Percentiles rank a stretch among this genome's conserved stretches.
Evolutionary conservation across 1,284 basidiomycete species (phyloP).

Genomic region (Athelia psychrophila): DNA sequence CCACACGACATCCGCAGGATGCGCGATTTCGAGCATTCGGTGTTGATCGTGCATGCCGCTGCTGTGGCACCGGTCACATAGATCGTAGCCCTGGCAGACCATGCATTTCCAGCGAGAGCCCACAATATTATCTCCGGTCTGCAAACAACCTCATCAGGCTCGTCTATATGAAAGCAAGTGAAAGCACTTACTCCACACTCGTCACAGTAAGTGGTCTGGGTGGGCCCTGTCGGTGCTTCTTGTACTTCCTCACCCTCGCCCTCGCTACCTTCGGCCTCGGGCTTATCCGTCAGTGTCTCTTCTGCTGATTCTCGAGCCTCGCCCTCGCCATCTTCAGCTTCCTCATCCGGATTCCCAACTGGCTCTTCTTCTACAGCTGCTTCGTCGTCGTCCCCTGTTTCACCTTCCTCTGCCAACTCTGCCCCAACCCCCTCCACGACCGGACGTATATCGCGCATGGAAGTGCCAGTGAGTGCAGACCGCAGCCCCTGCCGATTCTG

Average conservation of each 20-base stretch:
- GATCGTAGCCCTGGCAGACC: background rate
- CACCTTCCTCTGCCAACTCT: conserved; percentile 3
- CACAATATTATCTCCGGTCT: background rate
- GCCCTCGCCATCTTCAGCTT: background rate
- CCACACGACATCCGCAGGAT: background rate
- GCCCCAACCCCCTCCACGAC: background rate
- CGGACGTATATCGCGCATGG: background rate
- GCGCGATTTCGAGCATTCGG: background rate
- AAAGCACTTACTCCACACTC: background rate
- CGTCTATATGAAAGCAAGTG: too few species aligned
- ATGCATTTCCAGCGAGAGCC: background rate
- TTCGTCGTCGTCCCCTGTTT: conserved; percentile 12
- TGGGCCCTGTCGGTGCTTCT: background rate
- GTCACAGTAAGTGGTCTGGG: background rate
- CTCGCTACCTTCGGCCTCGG: background rate
- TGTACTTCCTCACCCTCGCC: background rate
- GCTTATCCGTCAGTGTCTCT: conserved; percentile 1
- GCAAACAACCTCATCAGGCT: too few species aligned
- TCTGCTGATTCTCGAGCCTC: background rate
- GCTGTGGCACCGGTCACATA: background rate
- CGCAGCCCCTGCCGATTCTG: background rate
- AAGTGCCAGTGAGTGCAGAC: background rate
- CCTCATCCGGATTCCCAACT: background rate
- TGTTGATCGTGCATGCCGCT: background rate
- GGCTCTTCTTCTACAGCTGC: conserved; percentile 6